Percentiles rank a stretch among this genome's conserved stretches.
Evolutionary conservation across 176 grass and related monocot species (phyloP).

Genomic region (Eremochloa ophiuroides): DNA sequence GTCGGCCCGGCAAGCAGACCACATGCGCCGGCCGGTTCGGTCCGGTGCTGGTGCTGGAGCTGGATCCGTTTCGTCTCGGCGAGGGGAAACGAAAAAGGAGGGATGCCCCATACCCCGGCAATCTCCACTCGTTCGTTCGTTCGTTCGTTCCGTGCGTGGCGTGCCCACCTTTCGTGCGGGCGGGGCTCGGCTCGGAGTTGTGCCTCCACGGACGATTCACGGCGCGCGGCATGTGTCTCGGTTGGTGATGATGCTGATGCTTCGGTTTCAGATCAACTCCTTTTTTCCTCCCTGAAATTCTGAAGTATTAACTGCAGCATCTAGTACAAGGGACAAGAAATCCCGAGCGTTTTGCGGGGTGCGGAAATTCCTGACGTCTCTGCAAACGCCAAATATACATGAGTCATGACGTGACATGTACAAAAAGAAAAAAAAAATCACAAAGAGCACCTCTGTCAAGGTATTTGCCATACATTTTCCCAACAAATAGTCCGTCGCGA

Average conservation of each 20-base stretch:
- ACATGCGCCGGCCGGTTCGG: background rate
- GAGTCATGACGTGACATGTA: background rate
- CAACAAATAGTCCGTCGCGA: background rate
- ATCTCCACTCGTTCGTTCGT: background rate
- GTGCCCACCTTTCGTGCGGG: background rate
- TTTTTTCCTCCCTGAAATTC: background rate
- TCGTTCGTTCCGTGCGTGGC: background rate
- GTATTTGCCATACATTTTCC: background rate
- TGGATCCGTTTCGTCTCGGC: constrained; percentile 2
- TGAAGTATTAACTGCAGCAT: background rate
- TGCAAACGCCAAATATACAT: background rate
- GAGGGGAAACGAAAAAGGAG: background rate
- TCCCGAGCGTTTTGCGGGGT: background rate
- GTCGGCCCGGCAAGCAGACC: background rate
- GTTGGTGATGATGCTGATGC: background rate
- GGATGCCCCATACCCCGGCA: background rate
- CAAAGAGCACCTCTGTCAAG: too few relatives aligned
- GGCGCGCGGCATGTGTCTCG: background rate
- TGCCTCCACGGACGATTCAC: too few relatives aligned
- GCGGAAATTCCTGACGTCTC: background rate
- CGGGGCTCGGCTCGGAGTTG: too few relatives aligned
- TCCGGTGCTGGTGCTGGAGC: background rate
- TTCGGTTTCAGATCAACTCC: background rate
- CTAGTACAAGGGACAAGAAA: background rate
- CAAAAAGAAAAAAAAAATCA: too few relatives aligned